Evolutionary conservation across 257 asterid species (phyloP).

Genomic region (Mentha longifolia): DNA sequence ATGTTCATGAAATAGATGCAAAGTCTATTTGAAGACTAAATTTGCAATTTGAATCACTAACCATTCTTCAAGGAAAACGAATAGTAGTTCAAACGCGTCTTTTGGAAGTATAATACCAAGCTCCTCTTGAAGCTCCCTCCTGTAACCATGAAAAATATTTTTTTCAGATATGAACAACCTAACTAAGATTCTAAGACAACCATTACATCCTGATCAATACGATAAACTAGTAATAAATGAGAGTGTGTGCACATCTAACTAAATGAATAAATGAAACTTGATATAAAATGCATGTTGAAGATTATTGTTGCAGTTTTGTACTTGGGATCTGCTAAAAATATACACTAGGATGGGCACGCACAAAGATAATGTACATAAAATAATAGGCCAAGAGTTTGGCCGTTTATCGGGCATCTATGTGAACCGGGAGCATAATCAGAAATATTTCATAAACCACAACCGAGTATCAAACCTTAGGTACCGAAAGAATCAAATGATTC

Average conservation of each 20-base stretch:
- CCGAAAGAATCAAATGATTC: not conserved
- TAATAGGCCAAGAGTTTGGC: not conserved
- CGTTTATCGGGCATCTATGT: not conserved
- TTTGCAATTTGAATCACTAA: conserved; percentile 47
- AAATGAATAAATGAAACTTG: too few species aligned
- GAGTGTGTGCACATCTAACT: not conserved
- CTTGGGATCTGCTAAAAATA: not conserved
- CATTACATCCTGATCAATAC: not conserved
- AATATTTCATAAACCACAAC: conserved; percentile 9
- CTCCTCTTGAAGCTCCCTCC: conserved; percentile 98
- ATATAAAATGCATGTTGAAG: not conserved
- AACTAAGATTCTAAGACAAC: conserved; percentile 34
- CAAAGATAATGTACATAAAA: not conserved
- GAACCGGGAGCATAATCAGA: not conserved
- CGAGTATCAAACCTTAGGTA: not conserved
- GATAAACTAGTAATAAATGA: too few species aligned
- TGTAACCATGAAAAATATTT: conserved; percentile 42
- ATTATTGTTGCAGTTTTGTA: too few species aligned
- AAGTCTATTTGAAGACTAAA: conserved; percentile 29
- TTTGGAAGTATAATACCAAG: conserved; percentile 88
- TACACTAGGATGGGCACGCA: not conserved
- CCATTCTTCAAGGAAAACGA: conserved; percentile 83
- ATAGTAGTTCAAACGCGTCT: conserved; percentile 87
- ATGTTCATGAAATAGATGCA: not conserved
- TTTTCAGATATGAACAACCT: conserved; percentile 9